Conservation (phyloP, 2,329 filamentous ascomycete species). For the Basipetospora chlamydospora region DNA sequence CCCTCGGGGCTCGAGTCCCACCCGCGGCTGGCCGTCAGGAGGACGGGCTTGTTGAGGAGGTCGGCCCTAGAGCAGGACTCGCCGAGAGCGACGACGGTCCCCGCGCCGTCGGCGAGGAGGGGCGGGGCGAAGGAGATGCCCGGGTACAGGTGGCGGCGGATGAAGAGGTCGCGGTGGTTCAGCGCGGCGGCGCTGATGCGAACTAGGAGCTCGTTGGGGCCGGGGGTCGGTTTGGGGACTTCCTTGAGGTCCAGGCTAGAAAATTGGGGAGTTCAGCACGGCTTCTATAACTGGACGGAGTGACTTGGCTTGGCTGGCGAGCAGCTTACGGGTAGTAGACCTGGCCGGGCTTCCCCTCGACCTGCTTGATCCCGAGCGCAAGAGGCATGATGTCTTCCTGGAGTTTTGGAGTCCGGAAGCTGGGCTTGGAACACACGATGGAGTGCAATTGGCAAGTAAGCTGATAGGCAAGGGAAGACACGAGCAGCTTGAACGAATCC, state of each 20-base stretch:
- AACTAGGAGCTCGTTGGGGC: constrained; percentile 56
- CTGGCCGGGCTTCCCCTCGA: constrained; percentile 71
- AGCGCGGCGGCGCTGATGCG: constrained; percentile 66
- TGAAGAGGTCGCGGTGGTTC: constrained; percentile 92
- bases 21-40: constrained; percentile 63
- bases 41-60: constrained; percentile 50
- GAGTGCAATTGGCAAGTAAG: too few relatives aligned
- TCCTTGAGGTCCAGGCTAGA: constrained; percentile 43
- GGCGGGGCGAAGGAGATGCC: constrained; percentile 66
- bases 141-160: constrained; percentile 84
- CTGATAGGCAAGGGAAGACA: too few relatives aligned
- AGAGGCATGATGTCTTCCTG: constrained; percentile 37
- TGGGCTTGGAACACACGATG: too few relatives aligned
- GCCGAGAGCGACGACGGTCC: constrained; percentile 54
- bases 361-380: constrained; percentile 49
- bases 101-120: constrained; percentile 70
- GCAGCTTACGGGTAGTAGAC: constrained; percentile 72
- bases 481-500: too few relatives aligned
- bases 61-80: constrained; percentile 23
- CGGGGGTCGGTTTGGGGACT: constrained; percentile 47
- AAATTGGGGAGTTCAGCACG: background rate
- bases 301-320: too few relatives aligned
- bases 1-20: constrained; percentile 61
- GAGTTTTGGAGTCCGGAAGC: too few relatives aligned
- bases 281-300: too few relatives aligned